These are phyloP conservation scores for Chimonanthus salicifolius DNA, from an alignment of 164 flowering plant species.

Conservation along the genomic window DNA sequence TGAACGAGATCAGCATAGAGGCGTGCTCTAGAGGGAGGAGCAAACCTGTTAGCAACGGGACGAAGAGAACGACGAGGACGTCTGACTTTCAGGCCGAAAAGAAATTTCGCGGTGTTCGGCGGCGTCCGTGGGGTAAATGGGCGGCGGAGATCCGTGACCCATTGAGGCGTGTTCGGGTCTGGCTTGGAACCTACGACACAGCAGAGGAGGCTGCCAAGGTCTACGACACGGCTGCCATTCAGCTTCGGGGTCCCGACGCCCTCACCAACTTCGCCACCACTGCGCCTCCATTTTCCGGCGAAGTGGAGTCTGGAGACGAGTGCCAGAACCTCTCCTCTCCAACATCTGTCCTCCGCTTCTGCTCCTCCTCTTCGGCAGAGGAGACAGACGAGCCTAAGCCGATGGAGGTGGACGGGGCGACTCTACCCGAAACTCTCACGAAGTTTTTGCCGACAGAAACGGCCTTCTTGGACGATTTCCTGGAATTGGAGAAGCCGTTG, in stretches of 20 bases:
- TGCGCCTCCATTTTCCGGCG: background rate
- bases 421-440: conserved; percentile 23
- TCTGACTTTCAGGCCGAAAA: conserved; percentile 4
- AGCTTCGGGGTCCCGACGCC: conserved; percentile 50
- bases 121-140: conserved; percentile 71
- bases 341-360: conserved; percentile 46
- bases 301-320: background rate
- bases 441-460: conserved; percentile 26
- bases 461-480: conserved; percentile 23
- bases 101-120: conserved; percentile 48
- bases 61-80: background rate
- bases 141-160: conserved; percentile 83
- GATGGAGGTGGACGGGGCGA: conserved; percentile 81
- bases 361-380: background rate
- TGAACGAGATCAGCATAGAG: conserved; percentile 30
- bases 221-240: conserved; percentile 58
- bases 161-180: conserved; percentile 38
- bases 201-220: conserved; percentile 65
- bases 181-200: conserved; percentile 73
- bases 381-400: conserved; percentile 44
- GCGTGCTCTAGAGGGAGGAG: conserved; percentile 1
- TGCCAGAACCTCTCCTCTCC: conserved; percentile 33
- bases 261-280: conserved; percentile 32
- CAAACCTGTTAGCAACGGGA: background rate
- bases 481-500: conserved; percentile 24